These are phyloP conservation scores for Micromonas pusilla DNA, from an alignment of 139 green algal species.

Conservation along the genomic window DNA sequence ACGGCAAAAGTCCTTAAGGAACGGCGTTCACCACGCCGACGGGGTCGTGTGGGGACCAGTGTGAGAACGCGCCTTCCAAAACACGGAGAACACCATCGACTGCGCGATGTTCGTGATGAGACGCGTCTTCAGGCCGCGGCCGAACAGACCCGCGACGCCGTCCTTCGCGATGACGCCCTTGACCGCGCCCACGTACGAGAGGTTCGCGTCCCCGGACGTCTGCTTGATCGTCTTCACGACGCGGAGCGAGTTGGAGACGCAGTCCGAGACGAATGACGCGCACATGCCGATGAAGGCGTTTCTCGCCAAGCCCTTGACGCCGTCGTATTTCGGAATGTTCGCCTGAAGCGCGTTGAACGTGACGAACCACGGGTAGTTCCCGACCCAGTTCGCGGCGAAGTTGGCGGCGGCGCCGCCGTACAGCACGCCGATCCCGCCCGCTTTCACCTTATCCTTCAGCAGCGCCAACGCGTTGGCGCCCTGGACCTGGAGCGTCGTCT, in stretches of 20 bases:
- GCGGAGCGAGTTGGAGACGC: slow-evolving; percentile 78
- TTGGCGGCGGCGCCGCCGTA: slow-evolving; percentile 72
- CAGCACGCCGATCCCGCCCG: slow-evolving; percentile 65
- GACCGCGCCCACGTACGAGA: slow-evolving; percentile 67
- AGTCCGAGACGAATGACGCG: slow-evolving; percentile 70
- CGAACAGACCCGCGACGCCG: slow-evolving; percentile 69
- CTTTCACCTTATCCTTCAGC: slow-evolving; percentile 61
- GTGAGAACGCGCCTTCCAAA: too few species aligned
- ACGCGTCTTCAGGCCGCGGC: slow-evolving; percentile 73
- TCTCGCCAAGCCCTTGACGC: slow-evolving; percentile 57
- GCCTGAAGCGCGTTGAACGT: slow-evolving; percentile 60
- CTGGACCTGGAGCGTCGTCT: slow-evolving; percentile 87
- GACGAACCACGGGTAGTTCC: slow-evolving; percentile 86
- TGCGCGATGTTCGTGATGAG: slow-evolving; percentile 74
- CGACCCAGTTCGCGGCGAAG: slow-evolving; percentile 73
- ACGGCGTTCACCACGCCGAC: too few species aligned
- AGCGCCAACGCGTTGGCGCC: slow-evolving; percentile 54
- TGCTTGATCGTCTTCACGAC: slow-evolving; percentile 90
- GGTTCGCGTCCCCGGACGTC: slow-evolving; percentile 49
- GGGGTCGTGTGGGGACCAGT: too few species aligned
- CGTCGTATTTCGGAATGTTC: slow-evolving; percentile 55
- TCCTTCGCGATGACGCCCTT: slow-evolving; percentile 66
- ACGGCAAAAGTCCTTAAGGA: too few species aligned
- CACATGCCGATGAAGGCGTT: slow-evolving; percentile 79
- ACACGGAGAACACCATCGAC: slow-evolving; percentile 32